Conservation (phyloP, 1,284 basidiomycete genomes). For the Hypsizygus ulmarius region DNA sequence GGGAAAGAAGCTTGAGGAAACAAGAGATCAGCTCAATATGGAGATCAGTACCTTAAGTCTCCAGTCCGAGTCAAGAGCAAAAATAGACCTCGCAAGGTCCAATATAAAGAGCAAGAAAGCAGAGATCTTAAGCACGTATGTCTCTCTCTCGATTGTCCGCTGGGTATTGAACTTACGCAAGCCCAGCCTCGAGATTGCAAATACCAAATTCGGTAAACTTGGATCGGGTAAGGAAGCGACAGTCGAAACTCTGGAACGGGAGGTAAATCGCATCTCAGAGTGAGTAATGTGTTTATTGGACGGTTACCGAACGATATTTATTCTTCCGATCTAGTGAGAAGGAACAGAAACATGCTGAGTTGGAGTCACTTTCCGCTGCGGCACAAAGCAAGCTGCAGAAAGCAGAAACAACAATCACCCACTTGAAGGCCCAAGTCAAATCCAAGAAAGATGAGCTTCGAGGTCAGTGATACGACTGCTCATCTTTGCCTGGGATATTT, state of each 20-base stretch:
- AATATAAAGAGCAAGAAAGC: slow-evolving; percentile 65
- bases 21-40: slow-evolving; percentile 66
- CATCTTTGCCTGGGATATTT: not conserved
- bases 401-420: slow-evolving; percentile 59
- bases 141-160: not conserved
- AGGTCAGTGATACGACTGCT: slow-evolving; percentile 37
- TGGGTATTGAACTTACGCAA: slow-evolving; percentile 6
- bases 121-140: slow-evolving; percentile 66
- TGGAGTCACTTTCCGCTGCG: slow-evolving; percentile 48
- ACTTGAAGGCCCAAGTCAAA: slow-evolving; percentile 58
- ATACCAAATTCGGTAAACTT: slow-evolving; percentile 62
- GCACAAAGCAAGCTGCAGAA: slow-evolving; percentile 59
- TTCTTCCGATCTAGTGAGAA: slow-evolving; percentile 48
- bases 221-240: slow-evolving; percentile 53
- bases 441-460: slow-evolving; percentile 63
- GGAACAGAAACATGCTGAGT: slow-evolving; percentile 57
- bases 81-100: slow-evolving; percentile 71
- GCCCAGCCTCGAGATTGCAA: slow-evolving; percentile 59
- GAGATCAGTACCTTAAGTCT: slow-evolving; percentile 76
- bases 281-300: slow-evolving; percentile 34
- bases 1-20: slow-evolving; percentile 64
- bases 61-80: slow-evolving; percentile 83
- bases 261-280: slow-evolving; percentile 60
- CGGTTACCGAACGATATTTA: not conserved
- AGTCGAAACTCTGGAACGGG: slow-evolving; percentile 68